Percentiles rank a stretch among this genome's conserved stretches.
phyloP scores from a whole-genome alignment of 768 basidiomycete species.

The Tricholomella constricta region DNA sequence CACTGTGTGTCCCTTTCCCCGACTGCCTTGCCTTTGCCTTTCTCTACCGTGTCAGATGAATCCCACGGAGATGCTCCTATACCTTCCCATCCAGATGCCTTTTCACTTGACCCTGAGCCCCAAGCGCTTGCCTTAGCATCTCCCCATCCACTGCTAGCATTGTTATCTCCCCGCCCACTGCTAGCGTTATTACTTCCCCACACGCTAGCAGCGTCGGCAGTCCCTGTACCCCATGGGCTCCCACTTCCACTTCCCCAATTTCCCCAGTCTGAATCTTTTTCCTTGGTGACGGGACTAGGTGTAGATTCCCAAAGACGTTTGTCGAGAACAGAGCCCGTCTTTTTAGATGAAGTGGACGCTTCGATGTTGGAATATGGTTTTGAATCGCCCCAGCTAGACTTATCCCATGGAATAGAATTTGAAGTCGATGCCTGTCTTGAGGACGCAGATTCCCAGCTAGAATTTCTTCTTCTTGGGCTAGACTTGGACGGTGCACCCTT shows the following conservation, averaged over 20 bases:
- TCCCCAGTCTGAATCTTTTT: not conserved
- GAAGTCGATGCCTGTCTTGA: not conserved
- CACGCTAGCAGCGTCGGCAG: not conserved
- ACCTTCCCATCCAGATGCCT: not conserved
- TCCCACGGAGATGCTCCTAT: not conserved
- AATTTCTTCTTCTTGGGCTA: not conserved
- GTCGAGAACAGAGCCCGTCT: not conserved
- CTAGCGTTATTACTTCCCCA: no score
- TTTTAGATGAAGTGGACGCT: not conserved
- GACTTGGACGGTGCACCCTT: not conserved
- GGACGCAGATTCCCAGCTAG: slow-evolving; percentile 5
- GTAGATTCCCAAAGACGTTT: not conserved
- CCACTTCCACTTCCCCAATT: slow-evolving; percentile 1
- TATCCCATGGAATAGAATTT: not conserved
- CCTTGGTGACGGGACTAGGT: not conserved
- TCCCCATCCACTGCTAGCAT: not conserved
- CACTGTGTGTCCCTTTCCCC: not conserved
- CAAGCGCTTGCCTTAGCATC: not conserved
- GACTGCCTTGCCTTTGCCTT: not conserved
- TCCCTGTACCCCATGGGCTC: slow-evolving; percentile 4
- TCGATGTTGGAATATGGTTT: not conserved
- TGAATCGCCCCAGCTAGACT: not conserved
- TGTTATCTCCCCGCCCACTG: no score
- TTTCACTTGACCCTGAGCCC: not conserved
- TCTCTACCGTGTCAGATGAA: not conserved